Conservation (phyloP, 345 rosid species). For the Hibiscus syriacus region DNA sequence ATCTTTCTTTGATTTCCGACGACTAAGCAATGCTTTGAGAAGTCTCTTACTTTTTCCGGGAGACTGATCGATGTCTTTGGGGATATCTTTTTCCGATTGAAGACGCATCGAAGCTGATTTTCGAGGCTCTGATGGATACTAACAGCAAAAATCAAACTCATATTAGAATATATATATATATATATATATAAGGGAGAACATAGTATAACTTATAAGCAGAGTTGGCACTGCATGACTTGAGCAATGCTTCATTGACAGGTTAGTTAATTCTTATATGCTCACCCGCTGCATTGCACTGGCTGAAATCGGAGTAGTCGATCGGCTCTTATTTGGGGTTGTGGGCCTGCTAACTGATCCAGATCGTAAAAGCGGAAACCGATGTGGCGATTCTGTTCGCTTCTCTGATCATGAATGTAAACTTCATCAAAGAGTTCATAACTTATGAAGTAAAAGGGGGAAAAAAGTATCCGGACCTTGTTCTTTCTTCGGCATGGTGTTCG, state of each 20-base stretch:
- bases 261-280: background rate
- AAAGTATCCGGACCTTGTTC: slow-evolving; percentile 37
- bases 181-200: background rate
- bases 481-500: slow-evolving; percentile 51
- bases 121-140: slow-evolving; percentile 85
- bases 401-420: slow-evolving; percentile 29
- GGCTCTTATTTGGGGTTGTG: too few relatives aligned
- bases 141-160: background rate
- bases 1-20: too few relatives aligned
- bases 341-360: slow-evolving; percentile 71
- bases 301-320: too few relatives aligned
- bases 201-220: background rate
- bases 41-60: slow-evolving; percentile 87
- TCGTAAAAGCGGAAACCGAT: too few relatives aligned
- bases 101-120: slow-evolving; percentile 72
- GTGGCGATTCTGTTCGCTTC: slow-evolving; percentile 67
- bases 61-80: slow-evolving; percentile 49
- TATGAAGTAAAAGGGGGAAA: background rate
- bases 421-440: background rate
- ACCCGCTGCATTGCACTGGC: too few relatives aligned
- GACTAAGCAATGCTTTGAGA: too few relatives aligned
- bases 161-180: too few relatives aligned
- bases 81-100: slow-evolving; percentile 47
- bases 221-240: background rate
- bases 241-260: slow-evolving; percentile 2